Base-by-base conservation (phyloP, 495 filamentous ascomycete genomes). In the Penicillium odoratum region DNA sequence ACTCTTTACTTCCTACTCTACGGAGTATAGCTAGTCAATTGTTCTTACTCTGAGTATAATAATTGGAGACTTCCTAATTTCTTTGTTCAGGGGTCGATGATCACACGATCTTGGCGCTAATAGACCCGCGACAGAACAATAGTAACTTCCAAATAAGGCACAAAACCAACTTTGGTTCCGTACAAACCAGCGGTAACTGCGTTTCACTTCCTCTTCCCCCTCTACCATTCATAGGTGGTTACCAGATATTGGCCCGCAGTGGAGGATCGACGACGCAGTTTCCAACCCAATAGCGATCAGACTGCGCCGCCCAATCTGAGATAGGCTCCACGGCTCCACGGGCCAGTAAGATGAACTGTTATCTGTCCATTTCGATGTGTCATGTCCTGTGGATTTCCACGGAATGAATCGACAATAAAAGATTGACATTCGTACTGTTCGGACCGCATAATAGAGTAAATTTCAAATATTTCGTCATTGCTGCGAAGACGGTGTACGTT, bases 311-410 rank as follows among this genome's bases (percentile, higher is more conserved):
- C 28, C 28, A 29, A 31, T 30, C 46, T 29, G 8, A 15, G n/a
- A 26, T 40, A 16, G 38, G 38, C 38, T 30, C 30, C 29, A 40
- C 15, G 16, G 18, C 9, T 21, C 13, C 29, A 48, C 36, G 36
- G 36, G 33, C 57, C 21, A 52, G 48, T 55, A 29, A 51, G 9
- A 15, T 18, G 21, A 30, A 49, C 31, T 55, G 51, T 51, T 60
- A 57, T 51, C 54, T 43, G 50, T 60, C 57, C 51, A 50, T 55
- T 63, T 51, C 33, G 57, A 64, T 60, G 61, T 57, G 51, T 64
- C 61, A 62, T 55, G 29, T 26, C 43, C 0, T 9, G 18, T 31
- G 28, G 28, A 48, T 48, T n/a, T 40, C 38, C 38, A n/a, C 38
- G 38, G 38, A 8, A 29, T 48, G 11, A 48, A 31, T 48, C 28